phyloP scores from a whole-genome alignment of 352 stramenopile species.

The Phytophthora pinifolia region DNA sequence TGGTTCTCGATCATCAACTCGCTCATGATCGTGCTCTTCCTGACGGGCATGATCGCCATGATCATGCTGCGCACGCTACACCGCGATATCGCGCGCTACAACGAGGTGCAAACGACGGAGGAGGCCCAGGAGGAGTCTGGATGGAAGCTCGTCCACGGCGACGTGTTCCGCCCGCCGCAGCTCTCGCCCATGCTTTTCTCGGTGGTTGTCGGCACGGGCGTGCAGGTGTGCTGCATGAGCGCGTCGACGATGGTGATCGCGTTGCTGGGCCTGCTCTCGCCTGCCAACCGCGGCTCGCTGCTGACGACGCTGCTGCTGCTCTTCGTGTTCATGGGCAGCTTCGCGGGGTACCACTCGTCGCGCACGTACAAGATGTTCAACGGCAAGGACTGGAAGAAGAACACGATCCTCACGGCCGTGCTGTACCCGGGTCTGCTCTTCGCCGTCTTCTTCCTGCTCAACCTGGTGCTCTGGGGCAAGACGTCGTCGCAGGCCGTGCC shows the following conservation, averaged over 20 bases:
- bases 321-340: slow-evolving; percentile 98
- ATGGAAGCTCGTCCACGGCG: slow-evolving; percentile 97
- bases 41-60: slow-evolving; percentile 99
- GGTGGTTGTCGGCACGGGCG: slow-evolving; percentile 94
- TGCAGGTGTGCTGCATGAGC: slow-evolving; percentile 96
- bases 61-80: slow-evolving; percentile 99
- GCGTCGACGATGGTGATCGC: slow-evolving; percentile 95
- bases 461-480: slow-evolving; percentile 94
- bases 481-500: slow-evolving; percentile 88
- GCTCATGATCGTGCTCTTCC: slow-evolving; percentile 99
- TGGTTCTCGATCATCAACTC: slow-evolving; percentile 99
- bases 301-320: slow-evolving; percentile 96
- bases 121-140: slow-evolving; percentile 95
- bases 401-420: slow-evolving; percentile 95
- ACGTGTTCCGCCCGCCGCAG: slow-evolving; percentile 98
- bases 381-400: slow-evolving; percentile 97
- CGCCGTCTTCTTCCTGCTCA: slow-evolving; percentile 95
- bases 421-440: slow-evolving; percentile 95
- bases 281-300: slow-evolving; percentile 96
- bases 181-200: slow-evolving; percentile 94
- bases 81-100: slow-evolving; percentile 97
- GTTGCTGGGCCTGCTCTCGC: slow-evolving; percentile 94
- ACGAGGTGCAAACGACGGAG: slow-evolving; percentile 93
- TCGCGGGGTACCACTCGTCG: slow-evolving; percentile 96
- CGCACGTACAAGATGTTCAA: slow-evolving; percentile 99